Evolutionary conservation across 2,329 filamentous ascomycete genomes (phyloP).

Genomic region (Fusarium pseudocircinatum): DNA sequence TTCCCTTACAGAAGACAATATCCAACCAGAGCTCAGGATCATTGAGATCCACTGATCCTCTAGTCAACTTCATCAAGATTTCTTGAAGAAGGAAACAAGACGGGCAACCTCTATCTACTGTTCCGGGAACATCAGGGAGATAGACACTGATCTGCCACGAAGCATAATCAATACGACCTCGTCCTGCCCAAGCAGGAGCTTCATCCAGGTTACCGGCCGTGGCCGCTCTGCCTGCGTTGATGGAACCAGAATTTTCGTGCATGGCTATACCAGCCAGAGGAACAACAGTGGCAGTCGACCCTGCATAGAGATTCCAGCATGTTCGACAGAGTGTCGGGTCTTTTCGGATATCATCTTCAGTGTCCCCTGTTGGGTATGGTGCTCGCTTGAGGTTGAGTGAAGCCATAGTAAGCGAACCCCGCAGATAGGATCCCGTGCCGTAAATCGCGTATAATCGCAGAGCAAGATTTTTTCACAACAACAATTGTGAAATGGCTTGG

Average conservation of each 20-base stretch:
- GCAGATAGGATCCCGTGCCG: not conserved
- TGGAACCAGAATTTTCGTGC: slow-evolving; percentile 23
- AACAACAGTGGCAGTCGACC: slow-evolving; percentile 14
- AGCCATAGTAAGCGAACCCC: slow-evolving; percentile 24
- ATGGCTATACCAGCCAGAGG: slow-evolving; percentile 24
- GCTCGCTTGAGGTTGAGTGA: slow-evolving; percentile 12
- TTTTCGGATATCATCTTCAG: slow-evolving; percentile 20
- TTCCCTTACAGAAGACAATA: slow-evolving; percentile 32
- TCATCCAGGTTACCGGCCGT: not conserved
- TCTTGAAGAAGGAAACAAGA: slow-evolving; percentile 23
- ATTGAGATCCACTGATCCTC: not conserved
- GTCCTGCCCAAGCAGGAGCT: slow-evolving; percentile 20
- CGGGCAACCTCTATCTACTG: slow-evolving; percentile 4
- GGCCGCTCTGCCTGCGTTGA: slow-evolving; percentile 15
- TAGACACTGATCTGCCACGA: slow-evolving; percentile 24
- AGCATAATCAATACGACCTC: slow-evolving; percentile 21
- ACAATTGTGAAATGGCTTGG: accelerated
- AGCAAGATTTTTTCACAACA: not conserved
- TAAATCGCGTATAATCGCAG: not conserved
- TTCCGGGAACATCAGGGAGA: slow-evolving; percentile 10
- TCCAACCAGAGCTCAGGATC: slow-evolving; percentile 20
- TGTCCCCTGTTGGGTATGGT: slow-evolving; percentile 20
- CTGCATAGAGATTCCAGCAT: slow-evolving; percentile 35
- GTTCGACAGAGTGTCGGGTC: slow-evolving; percentile 20
- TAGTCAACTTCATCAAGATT: slow-evolving; percentile 10